Evolutionary conservation across 164 flowering plant genomes (phyloP).

Genomic region (Berberis thunbergii): DNA sequence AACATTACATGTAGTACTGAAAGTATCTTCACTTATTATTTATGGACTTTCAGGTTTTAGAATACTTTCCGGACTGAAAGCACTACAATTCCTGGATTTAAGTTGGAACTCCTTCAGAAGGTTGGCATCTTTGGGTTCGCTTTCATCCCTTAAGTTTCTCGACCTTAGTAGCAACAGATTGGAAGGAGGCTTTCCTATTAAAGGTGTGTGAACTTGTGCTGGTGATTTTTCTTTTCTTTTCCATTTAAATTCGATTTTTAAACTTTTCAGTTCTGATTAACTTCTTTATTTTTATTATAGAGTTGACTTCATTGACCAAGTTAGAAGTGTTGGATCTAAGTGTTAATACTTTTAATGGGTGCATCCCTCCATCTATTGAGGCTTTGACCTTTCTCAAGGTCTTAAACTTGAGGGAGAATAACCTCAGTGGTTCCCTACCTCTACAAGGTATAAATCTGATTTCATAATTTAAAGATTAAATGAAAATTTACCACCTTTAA

Average conservation of each 20-base stretch:
- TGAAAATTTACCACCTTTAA: too few species aligned
- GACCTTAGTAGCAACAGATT: neutral
- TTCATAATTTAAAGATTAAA: too few species aligned
- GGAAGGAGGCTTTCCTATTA: neutral
- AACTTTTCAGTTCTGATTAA: too few species aligned
- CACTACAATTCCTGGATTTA: conserved; percentile 2
- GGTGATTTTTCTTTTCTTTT: neutral
- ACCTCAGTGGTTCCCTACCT: neutral
- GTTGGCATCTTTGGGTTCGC: neutral
- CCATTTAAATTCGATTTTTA: too few species aligned
- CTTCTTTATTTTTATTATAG: neutral
- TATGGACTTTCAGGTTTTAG: neutral
- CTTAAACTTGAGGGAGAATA: neutral
- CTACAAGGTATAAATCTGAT: too few species aligned
- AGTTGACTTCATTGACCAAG: neutral
- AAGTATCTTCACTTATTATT: neutral
- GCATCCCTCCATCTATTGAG: neutral
- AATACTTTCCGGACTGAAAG: neutral
- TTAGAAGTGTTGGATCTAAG: neutral
- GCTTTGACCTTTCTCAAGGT: neutral
- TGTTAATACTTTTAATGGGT: neutral
- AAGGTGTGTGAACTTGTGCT: neutral
- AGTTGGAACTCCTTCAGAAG: neutral
- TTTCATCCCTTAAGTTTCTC: conserved; percentile 2
- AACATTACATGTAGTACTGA: neutral